Percentiles rank a stretch among this genome's conserved stretches.
phyloP scores from a whole-genome alignment of 768 basidiomycete genomes.

The Sporobolomyces pararoseus region DNA sequence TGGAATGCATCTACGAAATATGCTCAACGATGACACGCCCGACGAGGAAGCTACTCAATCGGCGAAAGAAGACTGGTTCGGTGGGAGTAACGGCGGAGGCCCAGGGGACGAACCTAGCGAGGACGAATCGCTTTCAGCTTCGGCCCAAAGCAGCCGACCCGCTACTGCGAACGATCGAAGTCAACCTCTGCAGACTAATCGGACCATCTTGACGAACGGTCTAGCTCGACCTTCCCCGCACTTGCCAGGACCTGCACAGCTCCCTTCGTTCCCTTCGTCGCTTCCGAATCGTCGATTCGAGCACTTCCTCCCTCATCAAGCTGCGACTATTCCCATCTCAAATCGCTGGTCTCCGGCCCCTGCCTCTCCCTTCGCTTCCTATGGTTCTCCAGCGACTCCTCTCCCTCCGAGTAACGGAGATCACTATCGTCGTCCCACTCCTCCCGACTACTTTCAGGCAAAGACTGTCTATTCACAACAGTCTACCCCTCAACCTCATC shows the following conservation, averaged over 20 bases:
- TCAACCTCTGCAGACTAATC: background rate
- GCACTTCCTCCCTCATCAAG: conserved; percentile 1
- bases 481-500: background rate
- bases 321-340: background rate
- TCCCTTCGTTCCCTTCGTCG: conserved; percentile 19
- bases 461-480: background rate
- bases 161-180: background rate
- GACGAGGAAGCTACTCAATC: conserved; percentile 8
- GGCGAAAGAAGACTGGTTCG: conserved; percentile 37
- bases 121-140: background rate
- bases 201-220: conserved; percentile 6
- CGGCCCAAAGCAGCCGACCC: background rate
- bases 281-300: conserved; percentile 9
- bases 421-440: conserved; percentile 8
- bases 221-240: background rate
- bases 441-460: conserved; percentile 25
- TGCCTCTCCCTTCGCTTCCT: conserved; percentile 12
- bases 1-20: conserved; percentile 43
- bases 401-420: background rate
- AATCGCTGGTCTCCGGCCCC: conserved; percentile 7
- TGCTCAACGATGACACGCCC: conserved; percentile 41
- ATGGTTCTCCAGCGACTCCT: conserved; percentile 13
- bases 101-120: conserved; percentile 8
- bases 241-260: background rate
- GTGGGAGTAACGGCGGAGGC: conserved; percentile 13